Percentiles rank a stretch among this genome's conserved stretches.
These are phyloP conservation scores for Ogataea allantospora DNA, from an alignment of 805 yeast genomes.

Conservation along the genomic window DNA sequence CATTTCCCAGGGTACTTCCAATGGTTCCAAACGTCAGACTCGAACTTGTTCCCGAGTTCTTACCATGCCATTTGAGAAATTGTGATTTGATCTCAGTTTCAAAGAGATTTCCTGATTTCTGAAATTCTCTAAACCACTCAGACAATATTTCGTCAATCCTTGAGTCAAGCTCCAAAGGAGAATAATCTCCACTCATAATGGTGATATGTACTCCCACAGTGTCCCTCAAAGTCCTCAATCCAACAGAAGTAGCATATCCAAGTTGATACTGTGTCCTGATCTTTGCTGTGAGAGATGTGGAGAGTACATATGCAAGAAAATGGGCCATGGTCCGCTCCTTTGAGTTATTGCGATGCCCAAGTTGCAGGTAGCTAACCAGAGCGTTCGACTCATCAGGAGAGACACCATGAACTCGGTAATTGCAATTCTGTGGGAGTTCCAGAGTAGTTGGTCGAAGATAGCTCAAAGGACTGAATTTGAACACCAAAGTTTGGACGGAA, in stretches of 20 bases:
- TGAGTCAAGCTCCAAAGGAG: conserved; percentile 40
- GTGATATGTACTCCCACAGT: conserved; percentile 59
- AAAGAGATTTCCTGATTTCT: conserved; percentile 34
- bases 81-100: conserved; percentile 33
- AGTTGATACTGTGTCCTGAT: conserved; percentile 55
- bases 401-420: conserved; percentile 33
- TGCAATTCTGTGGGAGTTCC: conserved; percentile 36
- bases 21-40: conserved; percentile 29
- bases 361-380: conserved; percentile 53
- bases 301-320: conserved; percentile 46
- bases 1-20: conserved; percentile 21
- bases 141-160: conserved; percentile 49
- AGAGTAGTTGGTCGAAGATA: conserved; percentile 38
- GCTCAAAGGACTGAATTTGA: conserved; percentile 12
- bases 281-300: conserved; percentile 42
- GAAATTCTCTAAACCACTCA: conserved; percentile 39
- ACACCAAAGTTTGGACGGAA: conserved; percentile 15
- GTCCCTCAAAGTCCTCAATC: conserved; percentile 47
- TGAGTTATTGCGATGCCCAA: conserved; percentile 45
- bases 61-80: conserved; percentile 33
- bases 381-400: conserved; percentile 54
- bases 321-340: conserved; percentile 40
- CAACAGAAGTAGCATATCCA: conserved; percentile 63
- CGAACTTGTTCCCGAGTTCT: conserved; percentile 20
- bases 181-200: conserved; percentile 49